Base-by-base conservation (phyloP, 2,329 filamentous ascomycete species). In the Aspergillus sp. region DNA sequence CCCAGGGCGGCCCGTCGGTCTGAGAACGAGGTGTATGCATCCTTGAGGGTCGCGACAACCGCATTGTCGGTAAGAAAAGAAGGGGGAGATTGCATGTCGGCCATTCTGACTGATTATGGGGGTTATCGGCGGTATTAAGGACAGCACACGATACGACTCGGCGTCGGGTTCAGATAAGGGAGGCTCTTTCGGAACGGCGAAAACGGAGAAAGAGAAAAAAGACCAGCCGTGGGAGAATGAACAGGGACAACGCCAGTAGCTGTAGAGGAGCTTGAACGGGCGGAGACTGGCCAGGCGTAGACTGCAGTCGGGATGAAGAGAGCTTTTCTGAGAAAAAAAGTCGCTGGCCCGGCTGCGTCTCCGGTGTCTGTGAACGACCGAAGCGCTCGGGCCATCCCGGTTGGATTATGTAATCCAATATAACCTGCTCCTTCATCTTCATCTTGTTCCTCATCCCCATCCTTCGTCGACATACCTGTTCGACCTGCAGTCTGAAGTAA, bases 1-100 rank as follows among this genome's bases (percentile, higher is more conserved):
- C 88, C 89, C 45, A 98, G 75, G 64, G 83, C 82, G 50, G 80
- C 82, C 70, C 91, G 82, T 66, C 84, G 78, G 51, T 91, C 83
- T 42, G 80, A 81, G 60, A 96, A 93, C 33, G 79, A 75, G 52
- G 71, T 74, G 66, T 91, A 82, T 63, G 78, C 79, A 71, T 93
- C 82, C 61, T 77, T 74, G 48, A 93, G 57, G 45, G 75, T 71
- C 45, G 70, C 69, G 35, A 78, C 69, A 51, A 91, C 63, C 39
- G 83, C 75, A 61, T 93, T 94, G 53, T 80, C 73, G 51, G 75
- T 71, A 46, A 94, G 58, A 48, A 86, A 75, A 52, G 76, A 75
- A 51, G 77, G 67, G 47, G 72, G 70, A 43, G 60, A 59, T 40
- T 57, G 44, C 34, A 52, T 42, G 39, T 67, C 62, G 41, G 61